A percentile compares a stretch with the other conserved stretches of the same genome.
Evolutionary conservation across 2,329 filamentous ascomycete genomes (phyloP).

Genomic region (Epichloe gansuensis): DNA sequence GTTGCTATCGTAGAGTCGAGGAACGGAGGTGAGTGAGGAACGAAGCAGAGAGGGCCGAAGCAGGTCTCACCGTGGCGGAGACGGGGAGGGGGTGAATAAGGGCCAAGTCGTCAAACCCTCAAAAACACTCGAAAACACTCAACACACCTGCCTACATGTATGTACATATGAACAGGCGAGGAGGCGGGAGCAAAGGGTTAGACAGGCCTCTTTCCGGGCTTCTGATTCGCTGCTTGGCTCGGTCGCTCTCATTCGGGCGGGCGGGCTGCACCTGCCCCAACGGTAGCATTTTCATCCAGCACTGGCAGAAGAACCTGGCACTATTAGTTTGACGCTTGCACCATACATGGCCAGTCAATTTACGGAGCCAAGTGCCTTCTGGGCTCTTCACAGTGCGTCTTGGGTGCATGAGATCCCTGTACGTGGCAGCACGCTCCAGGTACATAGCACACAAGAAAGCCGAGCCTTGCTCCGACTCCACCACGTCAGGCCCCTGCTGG

Average conservation of each 20-base stretch:
- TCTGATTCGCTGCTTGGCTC: slow-evolving; percentile 1
- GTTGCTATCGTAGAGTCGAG: slow-evolving; percentile 2
- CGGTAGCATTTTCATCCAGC: slow-evolving; percentile 1
- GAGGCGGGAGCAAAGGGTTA: background rate
- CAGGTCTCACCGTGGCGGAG: slow-evolving; percentile 10
- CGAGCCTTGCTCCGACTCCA: background rate
- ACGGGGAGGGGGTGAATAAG: slow-evolving; percentile 3
- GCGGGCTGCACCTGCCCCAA: background rate
- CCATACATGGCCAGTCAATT: slow-evolving; percentile 1
- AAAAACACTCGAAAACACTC: background rate
- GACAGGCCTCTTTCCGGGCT: background rate
- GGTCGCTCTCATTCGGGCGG: background rate
- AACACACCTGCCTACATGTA: background rate
- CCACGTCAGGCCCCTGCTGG: background rate
- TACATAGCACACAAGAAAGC: background rate
- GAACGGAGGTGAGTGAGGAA: slow-evolving; percentile 1
- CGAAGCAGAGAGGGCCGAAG: slow-evolving; percentile 8
- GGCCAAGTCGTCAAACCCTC: background rate
- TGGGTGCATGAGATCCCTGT: background rate
- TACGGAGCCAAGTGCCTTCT: background rate
- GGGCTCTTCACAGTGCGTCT: slow-evolving; percentile 7
- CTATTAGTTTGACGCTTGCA: background rate
- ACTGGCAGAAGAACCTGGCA: too few relatives aligned
- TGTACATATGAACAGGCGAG: background rate
- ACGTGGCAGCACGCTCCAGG: slow-evolving; percentile 2